Evolutionary conservation across 352 stramenopile species (phyloP).

Genomic region (Phytophthora hybrid): DNA sequence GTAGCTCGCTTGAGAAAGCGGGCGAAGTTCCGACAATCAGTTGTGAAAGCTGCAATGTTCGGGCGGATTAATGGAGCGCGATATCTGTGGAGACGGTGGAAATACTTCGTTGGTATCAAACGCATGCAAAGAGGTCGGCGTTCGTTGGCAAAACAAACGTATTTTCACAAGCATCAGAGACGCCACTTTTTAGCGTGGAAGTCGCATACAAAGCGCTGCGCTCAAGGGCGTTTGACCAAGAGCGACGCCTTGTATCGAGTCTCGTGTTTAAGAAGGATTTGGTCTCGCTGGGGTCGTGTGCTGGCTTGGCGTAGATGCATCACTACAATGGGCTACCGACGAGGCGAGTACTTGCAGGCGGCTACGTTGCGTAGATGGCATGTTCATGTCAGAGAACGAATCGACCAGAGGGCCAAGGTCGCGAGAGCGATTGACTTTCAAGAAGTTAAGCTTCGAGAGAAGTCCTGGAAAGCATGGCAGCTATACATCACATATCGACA

Average conservation of each 20-base stretch:
- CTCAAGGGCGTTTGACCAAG: slow-evolving; percentile 18
- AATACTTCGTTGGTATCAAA: slow-evolving; percentile 14
- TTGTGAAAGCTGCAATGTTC: slow-evolving; percentile 13
- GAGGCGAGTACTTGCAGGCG: slow-evolving; percentile 1
- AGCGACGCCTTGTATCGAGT: slow-evolving; percentile 31
- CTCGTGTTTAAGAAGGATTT: slow-evolving; percentile 32
- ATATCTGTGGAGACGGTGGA: slow-evolving; percentile 18
- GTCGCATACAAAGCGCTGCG: slow-evolving; percentile 7
- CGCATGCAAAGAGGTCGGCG: neutral
- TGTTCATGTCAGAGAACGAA: neutral
- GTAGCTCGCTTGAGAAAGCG: slow-evolving; percentile 18
- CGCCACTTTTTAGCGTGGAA: slow-evolving; percentile 30
- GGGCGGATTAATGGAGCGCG: slow-evolving; percentile 7
- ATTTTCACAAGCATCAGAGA: slow-evolving; percentile 4
- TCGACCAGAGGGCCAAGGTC: slow-evolving; percentile 16
- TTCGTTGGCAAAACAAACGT: slow-evolving; percentile 1
- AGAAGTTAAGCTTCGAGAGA: neutral
- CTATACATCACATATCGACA: slow-evolving; percentile 25
- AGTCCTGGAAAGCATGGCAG: slow-evolving; percentile 35
- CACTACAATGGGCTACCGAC: slow-evolving; percentile 13
- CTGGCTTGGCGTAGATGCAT: slow-evolving; percentile 23
- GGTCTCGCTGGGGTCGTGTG: slow-evolving; percentile 31
- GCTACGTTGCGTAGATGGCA: slow-evolving; percentile 25
- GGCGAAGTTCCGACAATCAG: slow-evolving; percentile 14
- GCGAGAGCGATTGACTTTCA: slow-evolving; percentile 10